phyloP scores from a whole-genome alignment of 805 yeast species.

The Danielia reshetovae region DNA sequence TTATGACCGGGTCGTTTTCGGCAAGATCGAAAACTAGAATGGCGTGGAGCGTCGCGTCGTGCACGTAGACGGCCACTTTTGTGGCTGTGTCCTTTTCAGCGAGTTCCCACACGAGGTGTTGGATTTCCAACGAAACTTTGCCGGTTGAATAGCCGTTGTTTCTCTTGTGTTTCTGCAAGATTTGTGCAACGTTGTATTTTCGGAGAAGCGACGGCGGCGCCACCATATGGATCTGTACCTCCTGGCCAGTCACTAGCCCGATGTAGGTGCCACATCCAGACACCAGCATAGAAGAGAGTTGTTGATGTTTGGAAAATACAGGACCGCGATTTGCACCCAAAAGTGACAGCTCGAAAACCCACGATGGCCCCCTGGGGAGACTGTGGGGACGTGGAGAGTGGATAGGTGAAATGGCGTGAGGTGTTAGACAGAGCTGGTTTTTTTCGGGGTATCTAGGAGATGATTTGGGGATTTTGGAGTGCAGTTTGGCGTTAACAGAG shows the following conservation, averaged over 20 bases:
- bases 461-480: too few relatives aligned
- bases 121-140: not conserved
- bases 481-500: too few relatives aligned
- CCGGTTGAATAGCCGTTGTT: not conserved
- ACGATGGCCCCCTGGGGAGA: too few relatives aligned
- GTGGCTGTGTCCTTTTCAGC: constrained; percentile 13
- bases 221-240: not conserved
- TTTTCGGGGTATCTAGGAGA: too few relatives aligned
- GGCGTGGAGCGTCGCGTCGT: constrained; percentile 16
- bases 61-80: constrained; percentile 27
- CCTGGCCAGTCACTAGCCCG: constrained; percentile 2
- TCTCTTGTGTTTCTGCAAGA: not conserved
- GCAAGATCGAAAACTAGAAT: constrained; percentile 23
- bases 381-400: too few relatives aligned
- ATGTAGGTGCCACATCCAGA: constrained; percentile 6
- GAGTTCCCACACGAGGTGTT: constrained; percentile 24
- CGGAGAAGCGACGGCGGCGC: constrained; percentile 1
- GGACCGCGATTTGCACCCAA: not conserved
- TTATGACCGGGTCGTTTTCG: constrained; percentile 24
- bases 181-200: not conserved
- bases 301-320: not conserved
- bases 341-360: too few relatives aligned
- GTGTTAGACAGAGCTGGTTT: too few relatives aligned
- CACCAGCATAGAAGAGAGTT: not conserved
- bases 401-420: too few relatives aligned